Conservation (phyloP, 1,139 yeast genomes). For the Ogataea hybrid region DNA sequence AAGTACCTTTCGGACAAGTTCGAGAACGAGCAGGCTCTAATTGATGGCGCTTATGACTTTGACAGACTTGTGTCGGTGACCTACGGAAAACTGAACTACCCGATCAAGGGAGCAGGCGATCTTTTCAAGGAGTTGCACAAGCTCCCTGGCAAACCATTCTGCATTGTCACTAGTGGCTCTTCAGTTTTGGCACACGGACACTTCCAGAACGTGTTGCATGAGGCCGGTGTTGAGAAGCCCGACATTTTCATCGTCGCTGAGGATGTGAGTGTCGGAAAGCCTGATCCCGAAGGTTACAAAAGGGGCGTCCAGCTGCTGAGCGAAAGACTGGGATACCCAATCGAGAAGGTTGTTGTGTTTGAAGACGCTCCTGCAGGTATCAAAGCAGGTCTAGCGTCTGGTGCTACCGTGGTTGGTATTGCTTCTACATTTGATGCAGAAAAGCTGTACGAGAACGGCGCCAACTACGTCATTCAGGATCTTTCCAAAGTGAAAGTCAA, state of each 20-base stretch:
- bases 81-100: conserved; percentile 67
- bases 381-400: conserved; percentile 80
- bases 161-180: conserved; percentile 84
- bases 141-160: conserved; percentile 50
- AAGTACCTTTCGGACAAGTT: conserved; percentile 63
- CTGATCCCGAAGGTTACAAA: conserved; percentile 80
- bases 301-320: conserved; percentile 57
- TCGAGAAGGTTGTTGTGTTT: conserved; percentile 60
- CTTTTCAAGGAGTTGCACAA: conserved; percentile 58
- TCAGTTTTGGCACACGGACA: conserved; percentile 74
- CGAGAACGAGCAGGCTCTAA: conserved; percentile 53
- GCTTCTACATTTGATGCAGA: conserved; percentile 76
- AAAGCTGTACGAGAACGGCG: conserved; percentile 70
- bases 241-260: conserved; percentile 78
- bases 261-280: conserved; percentile 66
- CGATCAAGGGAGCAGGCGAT: conserved; percentile 72
- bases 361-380: conserved; percentile 92
- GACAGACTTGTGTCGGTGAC: conserved; percentile 72
- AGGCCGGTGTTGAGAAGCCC: conserved; percentile 45
- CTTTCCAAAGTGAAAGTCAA: conserved; percentile 47
- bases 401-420: conserved; percentile 79
- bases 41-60: conserved; percentile 55
- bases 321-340: conserved; percentile 37
- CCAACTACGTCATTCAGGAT: conserved; percentile 76
- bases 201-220: conserved; percentile 64